These are phyloP conservation scores for Nannizzia gypsea DNA, from an alignment of 2,329 filamentous ascomycete species.

Conservation along the genomic window DNA sequence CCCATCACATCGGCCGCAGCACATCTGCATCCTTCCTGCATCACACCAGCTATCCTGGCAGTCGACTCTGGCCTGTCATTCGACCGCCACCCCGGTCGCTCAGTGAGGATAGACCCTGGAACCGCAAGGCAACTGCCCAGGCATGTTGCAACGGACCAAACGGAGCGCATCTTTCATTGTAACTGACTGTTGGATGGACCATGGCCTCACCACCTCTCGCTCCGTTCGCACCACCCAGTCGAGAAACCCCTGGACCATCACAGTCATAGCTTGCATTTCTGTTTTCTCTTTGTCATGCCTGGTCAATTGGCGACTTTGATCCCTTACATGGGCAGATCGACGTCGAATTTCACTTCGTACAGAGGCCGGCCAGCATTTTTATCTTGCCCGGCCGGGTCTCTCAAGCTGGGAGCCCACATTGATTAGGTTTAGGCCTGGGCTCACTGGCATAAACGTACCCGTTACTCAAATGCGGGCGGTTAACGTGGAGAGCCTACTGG, in stretches of 20 bases:
- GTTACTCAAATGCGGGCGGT: background rate
- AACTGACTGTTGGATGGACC: background rate
- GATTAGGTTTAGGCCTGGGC: background rate
- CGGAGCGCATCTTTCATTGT: background rate
- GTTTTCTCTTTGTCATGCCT: constrained; percentile 1
- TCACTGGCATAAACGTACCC: background rate
- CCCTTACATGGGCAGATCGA: background rate
- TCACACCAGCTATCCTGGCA: background rate
- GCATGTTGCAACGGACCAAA: background rate
- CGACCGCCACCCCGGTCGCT: background rate
- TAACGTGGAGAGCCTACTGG: constrained; percentile 1
- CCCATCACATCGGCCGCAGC: background rate
- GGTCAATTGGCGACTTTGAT: background rate
- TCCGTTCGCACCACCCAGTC: background rate
- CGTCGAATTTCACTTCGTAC: background rate
- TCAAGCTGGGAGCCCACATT: background rate
- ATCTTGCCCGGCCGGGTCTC: background rate
- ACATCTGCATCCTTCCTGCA: background rate
- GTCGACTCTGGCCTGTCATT: background rate
- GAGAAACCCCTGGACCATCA: background rate
- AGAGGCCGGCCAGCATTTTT: background rate
- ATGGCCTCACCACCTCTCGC: background rate
- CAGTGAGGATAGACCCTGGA: background rate
- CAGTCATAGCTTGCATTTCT: background rate
- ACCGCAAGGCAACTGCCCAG: background rate